Conservation (phyloP, 768 basidiomycete species). For the Lentinula boryana region DNA sequence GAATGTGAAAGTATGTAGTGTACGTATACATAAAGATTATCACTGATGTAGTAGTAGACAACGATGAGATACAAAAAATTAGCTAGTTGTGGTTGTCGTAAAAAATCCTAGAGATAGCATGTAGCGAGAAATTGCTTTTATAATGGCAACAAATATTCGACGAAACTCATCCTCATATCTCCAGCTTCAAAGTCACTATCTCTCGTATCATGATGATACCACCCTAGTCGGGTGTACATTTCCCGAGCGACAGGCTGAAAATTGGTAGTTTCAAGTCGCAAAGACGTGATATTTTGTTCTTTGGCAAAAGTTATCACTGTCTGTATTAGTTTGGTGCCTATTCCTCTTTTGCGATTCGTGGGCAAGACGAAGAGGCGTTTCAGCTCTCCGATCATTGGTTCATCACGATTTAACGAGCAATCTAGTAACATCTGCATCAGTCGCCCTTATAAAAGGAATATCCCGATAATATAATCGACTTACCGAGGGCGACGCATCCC, state of each 20-base stretch:
- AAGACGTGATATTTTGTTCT: background rate
- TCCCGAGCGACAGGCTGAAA: constrained; percentile 2
- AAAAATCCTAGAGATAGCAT: background rate
- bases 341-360: background rate
- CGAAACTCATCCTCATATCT: constrained; percentile 1
- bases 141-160: background rate
- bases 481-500: constrained; percentile 6
- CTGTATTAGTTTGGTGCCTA: constrained; percentile 2
- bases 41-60: background rate
- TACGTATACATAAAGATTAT: background rate
- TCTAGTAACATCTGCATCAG: background rate
- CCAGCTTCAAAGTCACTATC: constrained; percentile 1
- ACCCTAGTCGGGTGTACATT: background rate
- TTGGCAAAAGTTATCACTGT: background rate
- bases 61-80: background rate
- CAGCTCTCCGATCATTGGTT: background rate
- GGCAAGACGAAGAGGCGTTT: constrained; percentile 2
- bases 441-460: background rate
- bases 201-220: background rate
- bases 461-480: background rate
- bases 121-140: background rate
- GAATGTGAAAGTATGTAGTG: too few species aligned
- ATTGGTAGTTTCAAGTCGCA: constrained; percentile 2
- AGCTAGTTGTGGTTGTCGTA: background rate
- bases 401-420: constrained; percentile 1